Evolutionary conservation across 768 basidiomycete genomes (phyloP).

Genomic region (Collybiopsis luxurians): DNA sequence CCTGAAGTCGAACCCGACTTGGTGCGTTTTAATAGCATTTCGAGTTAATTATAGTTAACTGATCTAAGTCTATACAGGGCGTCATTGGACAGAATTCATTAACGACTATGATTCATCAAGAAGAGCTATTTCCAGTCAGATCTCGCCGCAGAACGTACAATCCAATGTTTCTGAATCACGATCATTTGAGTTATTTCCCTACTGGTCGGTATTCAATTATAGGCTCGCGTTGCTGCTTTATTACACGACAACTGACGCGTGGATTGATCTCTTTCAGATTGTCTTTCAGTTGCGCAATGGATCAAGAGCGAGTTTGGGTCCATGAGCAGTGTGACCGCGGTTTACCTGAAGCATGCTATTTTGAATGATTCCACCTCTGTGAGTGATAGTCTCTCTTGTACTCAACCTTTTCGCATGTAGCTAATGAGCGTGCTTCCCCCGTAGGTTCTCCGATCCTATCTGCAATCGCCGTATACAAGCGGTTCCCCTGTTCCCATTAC

Average conservation of each 20-base stretch:
- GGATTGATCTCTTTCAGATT: slow-evolving; percentile 35
- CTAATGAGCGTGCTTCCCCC: background rate
- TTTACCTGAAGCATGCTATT: slow-evolving; percentile 72
- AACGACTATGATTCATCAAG: slow-evolving; percentile 69
- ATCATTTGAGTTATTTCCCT: slow-evolving; percentile 53
- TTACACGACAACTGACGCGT: background rate
- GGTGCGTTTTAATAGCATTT: slow-evolving; percentile 3
- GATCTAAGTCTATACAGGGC: slow-evolving; percentile 41
- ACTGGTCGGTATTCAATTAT: slow-evolving; percentile 39
- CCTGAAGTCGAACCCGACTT: background rate
- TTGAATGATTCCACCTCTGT: slow-evolving; percentile 58
- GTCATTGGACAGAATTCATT: slow-evolving; percentile 69
- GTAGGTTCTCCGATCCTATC: slow-evolving; percentile 49
- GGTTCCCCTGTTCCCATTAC: slow-evolving; percentile 60
- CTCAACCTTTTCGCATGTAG: background rate
- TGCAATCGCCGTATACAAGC: slow-evolving; percentile 25
- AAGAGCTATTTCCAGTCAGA: slow-evolving; percentile 60
- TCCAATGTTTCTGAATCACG: slow-evolving; percentile 33
- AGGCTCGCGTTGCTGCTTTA: slow-evolving; percentile 5
- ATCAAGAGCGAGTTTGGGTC: slow-evolving; percentile 54
- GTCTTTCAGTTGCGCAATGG: slow-evolving; percentile 59
- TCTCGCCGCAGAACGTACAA: slow-evolving; percentile 54
- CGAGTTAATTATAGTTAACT: slow-evolving; percentile 7
- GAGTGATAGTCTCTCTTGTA: slow-evolving; percentile 17
- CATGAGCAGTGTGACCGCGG: slow-evolving; percentile 55